Base-by-base conservation (phyloP, 1,284 basidiomycete genomes). In the Schizophyllum amplum region DNA sequence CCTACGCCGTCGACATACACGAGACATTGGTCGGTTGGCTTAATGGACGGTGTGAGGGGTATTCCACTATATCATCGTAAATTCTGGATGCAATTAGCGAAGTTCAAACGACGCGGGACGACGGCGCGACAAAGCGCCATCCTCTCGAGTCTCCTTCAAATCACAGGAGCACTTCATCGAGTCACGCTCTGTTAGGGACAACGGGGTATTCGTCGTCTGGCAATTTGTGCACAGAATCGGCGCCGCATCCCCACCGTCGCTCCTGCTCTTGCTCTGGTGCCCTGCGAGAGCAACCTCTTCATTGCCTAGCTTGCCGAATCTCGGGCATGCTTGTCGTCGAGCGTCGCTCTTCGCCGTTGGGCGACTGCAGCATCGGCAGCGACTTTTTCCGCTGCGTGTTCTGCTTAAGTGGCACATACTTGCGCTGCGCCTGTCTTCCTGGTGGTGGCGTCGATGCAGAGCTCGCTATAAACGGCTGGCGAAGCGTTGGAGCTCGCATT, bases 151-250 rank as follows among this genome's bases (percentile, higher is more conserved):
- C n/a, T n/a, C n/a, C n/a, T n/a, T n/a, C n/a, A n/a, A n/a, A n/a
- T n/a, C n/a, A n/a, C n/a, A n/a, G n/a, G n/a, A n/a, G n/a, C n/a
- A n/a, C n/a, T n/a, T n/a, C n/a, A n/a, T n/a, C n/a, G n/a, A n/a
- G n/a, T n/a, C n/a, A n/a, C n/a, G n/a, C n/a, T n/a, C n/a, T n/a
- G n/a, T n/a, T n/a, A n/a, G n/a, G n/a, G n/a, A 98, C 56, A 98
- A 75, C 1, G 94, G 94, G 47, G 94, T 98, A 69, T 94, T 98
- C 25, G 92, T 96, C 55, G 95, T 98, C 66, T 92, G 86, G 71
- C 94, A 98, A 69, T 98, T 98, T 9, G 90, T 94, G 70, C 94
- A 98, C 24, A 90, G 78, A 1, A 93, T 98, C 4, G 89, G 87
- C 5, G 79, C 68, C 56, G 77, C 75, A 53, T 89, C 87, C 51